Evolutionary conservation across 768 basidiomycete genomes (phyloP).

Genomic region (Lentinula sp.): DNA sequence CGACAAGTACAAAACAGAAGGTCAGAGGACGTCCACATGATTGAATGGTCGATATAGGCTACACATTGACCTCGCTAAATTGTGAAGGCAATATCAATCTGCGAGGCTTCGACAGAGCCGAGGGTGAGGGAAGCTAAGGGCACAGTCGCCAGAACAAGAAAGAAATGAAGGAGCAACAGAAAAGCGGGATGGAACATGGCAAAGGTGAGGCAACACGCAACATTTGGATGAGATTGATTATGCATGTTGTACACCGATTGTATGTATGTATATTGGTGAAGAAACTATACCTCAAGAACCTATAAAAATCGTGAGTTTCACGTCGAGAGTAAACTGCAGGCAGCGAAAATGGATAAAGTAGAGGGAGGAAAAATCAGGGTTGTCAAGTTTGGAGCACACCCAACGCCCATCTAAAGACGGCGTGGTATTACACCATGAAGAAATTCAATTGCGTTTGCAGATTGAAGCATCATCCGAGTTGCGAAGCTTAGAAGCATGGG

Average conservation of each 20-base stretch:
- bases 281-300: not conserved
- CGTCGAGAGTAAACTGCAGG: not conserved
- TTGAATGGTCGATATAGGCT: not conserved
- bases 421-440: constrained; percentile 82
- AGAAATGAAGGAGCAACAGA: not conserved
- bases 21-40: not conserved
- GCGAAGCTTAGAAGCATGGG: not conserved
- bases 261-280: not conserved
- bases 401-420: constrained; percentile 13
- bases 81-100: not conserved
- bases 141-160: not conserved
- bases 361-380: constrained; percentile 27
- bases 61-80: constrained; percentile 5
- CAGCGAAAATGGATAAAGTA: not conserved
- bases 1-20: not conserved
- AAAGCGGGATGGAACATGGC: not conserved
- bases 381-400: constrained; percentile 79
- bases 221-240: too few species aligned
- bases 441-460: constrained; percentile 68
- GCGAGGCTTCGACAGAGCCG: constrained; percentile 6
- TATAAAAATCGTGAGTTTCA: not conserved
- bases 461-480: constrained; percentile 44
- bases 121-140: too few species aligned
- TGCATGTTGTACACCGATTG: too few species aligned
- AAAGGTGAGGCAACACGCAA: too few species aligned